These are phyloP conservation scores for Dipodascus geniculatus DNA, from an alignment of 805 yeast genomes.

Conservation along the genomic window DNA sequence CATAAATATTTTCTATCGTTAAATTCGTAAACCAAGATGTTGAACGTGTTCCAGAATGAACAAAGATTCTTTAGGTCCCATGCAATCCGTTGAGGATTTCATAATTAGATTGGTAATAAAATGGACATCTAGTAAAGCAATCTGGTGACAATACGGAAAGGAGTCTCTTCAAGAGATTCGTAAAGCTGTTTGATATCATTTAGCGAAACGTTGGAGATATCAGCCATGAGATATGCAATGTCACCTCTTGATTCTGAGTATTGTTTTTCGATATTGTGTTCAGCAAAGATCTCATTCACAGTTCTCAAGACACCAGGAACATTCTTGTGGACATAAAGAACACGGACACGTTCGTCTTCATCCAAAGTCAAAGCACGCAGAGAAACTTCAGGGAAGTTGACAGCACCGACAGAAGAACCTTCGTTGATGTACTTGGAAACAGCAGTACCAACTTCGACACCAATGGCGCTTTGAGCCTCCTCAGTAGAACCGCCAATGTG, in stretches of 20 bases:
- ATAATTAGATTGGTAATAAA: not conserved
- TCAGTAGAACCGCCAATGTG: conserved; percentile 99
- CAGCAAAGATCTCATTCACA: conserved; percentile 88
- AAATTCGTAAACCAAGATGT: conserved; percentile 1
- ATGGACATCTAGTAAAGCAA: conserved; percentile 51
- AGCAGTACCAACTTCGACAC: conserved; percentile 84
- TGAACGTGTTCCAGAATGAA: conserved; percentile 1
- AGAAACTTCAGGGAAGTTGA: conserved; percentile 96
- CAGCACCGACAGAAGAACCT: conserved; percentile 91
- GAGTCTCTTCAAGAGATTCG: conserved; percentile 78
- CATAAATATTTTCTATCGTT: not conserved
- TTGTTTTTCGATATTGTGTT: conserved; percentile 95
- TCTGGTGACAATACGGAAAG: conserved; percentile 84
- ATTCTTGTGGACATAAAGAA: conserved; percentile 89
- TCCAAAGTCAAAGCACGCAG: conserved; percentile 84
- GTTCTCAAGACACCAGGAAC: conserved; percentile 98
- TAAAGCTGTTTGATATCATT: conserved; percentile 77
- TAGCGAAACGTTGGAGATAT: conserved; percentile 72
- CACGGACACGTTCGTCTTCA: conserved; percentile 73
- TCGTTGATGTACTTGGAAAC: conserved; percentile 88
- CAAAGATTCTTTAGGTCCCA: not conserved
- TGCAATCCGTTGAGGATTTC: not conserved
- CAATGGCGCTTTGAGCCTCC: conserved; percentile 97
- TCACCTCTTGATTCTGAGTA: conserved; percentile 95
- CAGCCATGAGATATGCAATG: conserved; percentile 96